A percentile compares a stretch with the other conserved stretches of the same genome.
phyloP scores from a whole-genome alignment of 352 stramenopile genomes.

The Phytophthora nicotianae region DNA sequence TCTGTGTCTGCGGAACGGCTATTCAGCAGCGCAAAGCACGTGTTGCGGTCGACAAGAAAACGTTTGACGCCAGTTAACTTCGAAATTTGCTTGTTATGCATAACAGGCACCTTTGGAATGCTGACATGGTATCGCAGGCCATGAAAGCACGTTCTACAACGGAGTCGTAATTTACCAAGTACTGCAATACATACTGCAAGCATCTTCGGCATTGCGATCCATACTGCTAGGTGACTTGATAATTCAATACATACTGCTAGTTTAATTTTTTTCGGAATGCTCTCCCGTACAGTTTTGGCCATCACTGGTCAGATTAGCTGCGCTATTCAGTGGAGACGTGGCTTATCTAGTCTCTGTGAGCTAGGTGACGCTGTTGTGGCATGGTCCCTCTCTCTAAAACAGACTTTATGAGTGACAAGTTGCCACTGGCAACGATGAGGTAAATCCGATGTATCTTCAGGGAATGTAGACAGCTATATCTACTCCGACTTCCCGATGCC shows the following conservation, averaged over 20 bases:
- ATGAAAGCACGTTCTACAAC: neutral
- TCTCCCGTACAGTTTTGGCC: neutral
- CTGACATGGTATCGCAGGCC: neutral
- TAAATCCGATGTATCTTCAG: no score
- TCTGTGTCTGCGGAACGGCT: neutral
- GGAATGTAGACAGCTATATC: no score
- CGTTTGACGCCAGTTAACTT: neutral
- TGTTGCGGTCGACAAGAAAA: neutral
- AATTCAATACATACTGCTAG: neutral
- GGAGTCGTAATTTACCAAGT: neutral
- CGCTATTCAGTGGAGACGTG: no score
- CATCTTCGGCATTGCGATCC: neutral
- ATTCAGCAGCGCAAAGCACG: neutral
- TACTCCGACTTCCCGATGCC: no score
- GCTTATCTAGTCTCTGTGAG: no score
- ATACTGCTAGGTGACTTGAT: neutral
- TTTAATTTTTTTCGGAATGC: neutral
- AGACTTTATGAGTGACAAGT: no score
- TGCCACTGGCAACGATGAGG: no score
- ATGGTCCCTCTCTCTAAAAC: no score
- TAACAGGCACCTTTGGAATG: neutral
- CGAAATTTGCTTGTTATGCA: conserved; percentile 1
- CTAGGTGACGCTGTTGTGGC: no score
- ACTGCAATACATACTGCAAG: neutral
- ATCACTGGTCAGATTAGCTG: no score